phyloP scores from a whole-genome alignment of 345 rosid genomes.

The Raphanus sativus region DNA sequence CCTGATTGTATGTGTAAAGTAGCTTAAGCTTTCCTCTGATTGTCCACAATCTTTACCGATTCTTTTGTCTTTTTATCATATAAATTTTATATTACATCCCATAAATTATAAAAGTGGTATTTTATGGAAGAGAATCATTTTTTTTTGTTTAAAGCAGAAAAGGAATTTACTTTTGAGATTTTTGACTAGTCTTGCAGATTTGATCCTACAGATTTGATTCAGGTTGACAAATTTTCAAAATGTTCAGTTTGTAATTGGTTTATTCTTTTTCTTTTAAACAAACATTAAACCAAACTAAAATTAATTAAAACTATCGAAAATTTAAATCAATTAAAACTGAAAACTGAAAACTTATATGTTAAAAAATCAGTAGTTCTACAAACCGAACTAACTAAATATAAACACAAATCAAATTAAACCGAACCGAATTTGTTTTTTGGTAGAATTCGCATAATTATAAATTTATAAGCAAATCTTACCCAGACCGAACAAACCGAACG shows the following conservation, averaged over 20 bases:
- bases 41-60: background rate
- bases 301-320: background rate
- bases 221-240: no score
- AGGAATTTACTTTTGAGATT: no score
- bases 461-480: no score
- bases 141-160: no score
- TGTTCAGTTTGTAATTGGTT: no score
- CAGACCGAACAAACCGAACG: no score
- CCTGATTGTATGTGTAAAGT: slow-evolving; percentile 84
- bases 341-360: background rate
- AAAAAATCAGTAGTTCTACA: background rate
- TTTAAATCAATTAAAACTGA: background rate
- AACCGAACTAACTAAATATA: no score
- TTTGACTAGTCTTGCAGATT: background rate
- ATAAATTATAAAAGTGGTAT: background rate
- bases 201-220: background rate
- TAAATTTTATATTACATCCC: background rate
- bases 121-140: no score
- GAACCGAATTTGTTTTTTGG: no score
- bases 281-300: background rate
- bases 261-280: no score
- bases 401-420: no score
- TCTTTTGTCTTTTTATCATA: background rate
- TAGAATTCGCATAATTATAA: no score
- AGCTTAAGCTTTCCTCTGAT: slow-evolving; percentile 13